Evolutionary conservation across 495 filamentous ascomycete genomes (phyloP), one percentile per base, ranked within the genome.

Genomic region (Rusavskia elegans): DNA sequence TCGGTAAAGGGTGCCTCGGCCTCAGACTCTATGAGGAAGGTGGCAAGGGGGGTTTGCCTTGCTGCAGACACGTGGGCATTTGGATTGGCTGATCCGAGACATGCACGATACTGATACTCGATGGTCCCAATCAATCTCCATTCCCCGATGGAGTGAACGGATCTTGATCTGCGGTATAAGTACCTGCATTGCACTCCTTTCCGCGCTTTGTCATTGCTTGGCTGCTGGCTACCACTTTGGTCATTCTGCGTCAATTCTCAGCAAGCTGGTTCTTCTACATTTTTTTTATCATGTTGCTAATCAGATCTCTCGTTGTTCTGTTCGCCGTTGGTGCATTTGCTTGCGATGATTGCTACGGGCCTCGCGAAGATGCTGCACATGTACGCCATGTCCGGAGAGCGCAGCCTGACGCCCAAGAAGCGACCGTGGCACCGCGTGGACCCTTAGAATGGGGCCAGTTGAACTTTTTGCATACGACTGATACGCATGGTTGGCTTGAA

Each of bases 401-500:
- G 60, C 69, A 69, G 45, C 68, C 66, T 45, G 71, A 68, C 44
- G 64, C 70, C 13, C 58, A 60, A 30, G 62, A 64, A 52, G 67
- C 70, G n/a, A 62, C 60, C 4, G 59, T 61, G 16, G 23, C 54
- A 20, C 69, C 71, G 29, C 61, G 57, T 37, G 61, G 55, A 5
- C 68, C 64, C 29, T 55, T 73, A 4, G 63, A 65, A 58, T 73
- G 70, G 68, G 69, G 70, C 20, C 62, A 72, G 52, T 53, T 73
- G 46, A 73, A 73, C 49, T 68, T 72, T 45, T 55, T 72, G 16
- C 70, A 72, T 42, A 73, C 68, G 1, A 71, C 68, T 2, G 70
- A 72, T 51, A 67, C 64, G 10, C 70, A 73, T 58, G 70, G 70
- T 14, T 72, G 69, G 70, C 61, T 69, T 3, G 69, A 71, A 59